These are phyloP conservation scores for Suillus subalutaceus DNA, from an alignment of 768 basidiomycete species.

Conservation along the genomic window DNA sequence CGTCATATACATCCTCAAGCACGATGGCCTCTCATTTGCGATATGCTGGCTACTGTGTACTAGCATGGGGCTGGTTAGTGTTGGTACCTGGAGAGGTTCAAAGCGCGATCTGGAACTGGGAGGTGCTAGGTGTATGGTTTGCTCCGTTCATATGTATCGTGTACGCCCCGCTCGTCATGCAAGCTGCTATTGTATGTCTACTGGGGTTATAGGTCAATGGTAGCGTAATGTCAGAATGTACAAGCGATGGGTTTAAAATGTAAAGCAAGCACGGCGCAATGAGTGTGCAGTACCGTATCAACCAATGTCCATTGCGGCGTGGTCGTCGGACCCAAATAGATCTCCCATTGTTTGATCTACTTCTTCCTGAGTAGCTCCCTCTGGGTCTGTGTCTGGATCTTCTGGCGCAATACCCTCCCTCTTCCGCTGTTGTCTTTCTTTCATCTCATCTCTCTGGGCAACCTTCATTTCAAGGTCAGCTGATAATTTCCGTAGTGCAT, in stretches of 20 bases:
- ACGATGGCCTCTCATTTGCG: slow-evolving; percentile 31
- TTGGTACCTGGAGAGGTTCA: slow-evolving; percentile 46
- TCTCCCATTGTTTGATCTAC: slow-evolving; percentile 35
- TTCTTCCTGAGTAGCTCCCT: slow-evolving; percentile 40
- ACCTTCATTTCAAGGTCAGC: slow-evolving; percentile 86
- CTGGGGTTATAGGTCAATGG: slow-evolving; percentile 26
- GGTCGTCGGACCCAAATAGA: slow-evolving; percentile 54
- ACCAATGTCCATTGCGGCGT: slow-evolving; percentile 36
- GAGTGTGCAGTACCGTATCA: slow-evolving; percentile 15
- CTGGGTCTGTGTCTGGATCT: slow-evolving; percentile 45
- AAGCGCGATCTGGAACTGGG: slow-evolving; percentile 73
- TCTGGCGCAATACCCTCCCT: slow-evolving; percentile 61
- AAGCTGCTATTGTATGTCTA: slow-evolving; percentile 63
- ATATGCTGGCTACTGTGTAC: slow-evolving; percentile 43
- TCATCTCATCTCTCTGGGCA: slow-evolving; percentile 77
- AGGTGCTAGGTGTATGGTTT: slow-evolving; percentile 81
- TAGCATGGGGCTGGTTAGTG: slow-evolving; percentile 65
- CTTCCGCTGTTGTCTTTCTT: slow-evolving; percentile 70
- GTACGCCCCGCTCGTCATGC: slow-evolving; percentile 73
- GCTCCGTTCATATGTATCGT: slow-evolving; percentile 81
- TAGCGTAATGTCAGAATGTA: not conserved
- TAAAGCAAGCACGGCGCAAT: not conserved
- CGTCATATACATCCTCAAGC: slow-evolving; percentile 29
- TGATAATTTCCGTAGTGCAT: slow-evolving; percentile 85
- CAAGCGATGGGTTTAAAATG: not conserved